A percentile compares a stretch with the other conserved stretches of the same genome.
Evolutionary conservation across 805 yeast genomes (phyloP).

Genomic region (Saccharomycopsis fibuligera): DNA sequence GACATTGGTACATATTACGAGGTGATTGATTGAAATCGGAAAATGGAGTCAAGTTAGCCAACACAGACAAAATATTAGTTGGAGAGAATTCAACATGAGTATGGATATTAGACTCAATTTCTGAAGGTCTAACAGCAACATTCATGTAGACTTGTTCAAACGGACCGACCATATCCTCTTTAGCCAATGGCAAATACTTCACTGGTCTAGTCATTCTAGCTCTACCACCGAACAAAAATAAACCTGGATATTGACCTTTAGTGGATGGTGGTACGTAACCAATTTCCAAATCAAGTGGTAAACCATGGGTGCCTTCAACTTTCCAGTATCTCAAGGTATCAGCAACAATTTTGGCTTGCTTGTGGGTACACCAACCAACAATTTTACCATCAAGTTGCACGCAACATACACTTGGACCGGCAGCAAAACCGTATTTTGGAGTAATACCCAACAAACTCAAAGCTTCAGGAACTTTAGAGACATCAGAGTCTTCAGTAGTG

Average conservation of each 20-base stretch:
- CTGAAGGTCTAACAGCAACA: conserved; percentile 90
- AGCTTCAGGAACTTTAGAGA: conserved; percentile 58
- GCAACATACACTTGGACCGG: conserved; percentile 85
- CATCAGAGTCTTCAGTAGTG: conserved; percentile 71
- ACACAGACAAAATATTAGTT: conserved; percentile 86
- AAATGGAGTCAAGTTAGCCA: conserved; percentile 96
- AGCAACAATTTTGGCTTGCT: conserved; percentile 78
- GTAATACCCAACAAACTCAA: conserved; percentile 72
- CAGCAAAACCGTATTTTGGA: conserved; percentile 71
- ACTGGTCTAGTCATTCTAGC: conserved; percentile 97
- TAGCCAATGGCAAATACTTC: conserved; percentile 78
- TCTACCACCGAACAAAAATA: conserved; percentile 83
- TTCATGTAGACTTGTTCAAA: conserved; percentile 97
- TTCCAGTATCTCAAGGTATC: conserved; percentile 91
- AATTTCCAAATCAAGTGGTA: conserved; percentile 83
- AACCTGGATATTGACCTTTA: conserved; percentile 96
- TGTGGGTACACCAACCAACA: conserved; percentile 91
- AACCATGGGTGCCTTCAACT: conserved; percentile 68
- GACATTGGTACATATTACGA: conserved; percentile 99
- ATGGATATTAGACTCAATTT: conserved; percentile 74
- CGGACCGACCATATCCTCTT: conserved; percentile 88
- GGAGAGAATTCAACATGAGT: conserved; percentile 94
- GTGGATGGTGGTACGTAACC: conserved; percentile 96
- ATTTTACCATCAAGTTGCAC: conserved; percentile 91
- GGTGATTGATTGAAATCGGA: conserved; percentile 99